phyloP scores from a whole-genome alignment of 257 asterid genomes.

The Solanum dulcamara region DNA sequence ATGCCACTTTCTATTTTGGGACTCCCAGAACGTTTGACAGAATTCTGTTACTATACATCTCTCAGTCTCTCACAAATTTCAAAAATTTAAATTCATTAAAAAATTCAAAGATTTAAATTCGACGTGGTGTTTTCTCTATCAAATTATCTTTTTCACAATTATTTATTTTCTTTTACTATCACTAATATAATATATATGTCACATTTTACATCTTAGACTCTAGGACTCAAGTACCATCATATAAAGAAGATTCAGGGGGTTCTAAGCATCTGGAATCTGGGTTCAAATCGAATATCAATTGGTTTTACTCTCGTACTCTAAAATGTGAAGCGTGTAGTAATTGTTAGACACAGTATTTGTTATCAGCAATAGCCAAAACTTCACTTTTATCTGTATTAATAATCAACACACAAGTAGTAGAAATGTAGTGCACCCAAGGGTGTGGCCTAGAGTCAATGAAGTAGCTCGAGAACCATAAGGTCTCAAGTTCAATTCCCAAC shows the following conservation, averaged over 20 bases:
- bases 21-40: not conserved
- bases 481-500: not conserved
- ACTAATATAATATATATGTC: not conserved
- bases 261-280: not conserved
- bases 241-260: not conserved
- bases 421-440: not conserved
- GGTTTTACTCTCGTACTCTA: not conserved
- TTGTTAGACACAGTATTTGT: not conserved
- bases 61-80: not conserved
- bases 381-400: not conserved
- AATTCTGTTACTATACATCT: not conserved
- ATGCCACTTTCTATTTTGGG: not conserved
- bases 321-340: not conserved
- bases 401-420: not conserved
- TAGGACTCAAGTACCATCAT: not conserved
- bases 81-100: not conserved
- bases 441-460: not conserved
- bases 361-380: not conserved
- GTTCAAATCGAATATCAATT: not conserved
- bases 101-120: not conserved
- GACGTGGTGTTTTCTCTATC: not conserved
- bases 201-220: not conserved
- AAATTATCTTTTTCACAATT: not conserved
- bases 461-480: not conserved
- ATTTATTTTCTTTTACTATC: not conserved